These are phyloP conservation scores for Cystoderma amianthinum DNA, from an alignment of 768 basidiomycete genomes.

Conservation along the genomic window DNA sequence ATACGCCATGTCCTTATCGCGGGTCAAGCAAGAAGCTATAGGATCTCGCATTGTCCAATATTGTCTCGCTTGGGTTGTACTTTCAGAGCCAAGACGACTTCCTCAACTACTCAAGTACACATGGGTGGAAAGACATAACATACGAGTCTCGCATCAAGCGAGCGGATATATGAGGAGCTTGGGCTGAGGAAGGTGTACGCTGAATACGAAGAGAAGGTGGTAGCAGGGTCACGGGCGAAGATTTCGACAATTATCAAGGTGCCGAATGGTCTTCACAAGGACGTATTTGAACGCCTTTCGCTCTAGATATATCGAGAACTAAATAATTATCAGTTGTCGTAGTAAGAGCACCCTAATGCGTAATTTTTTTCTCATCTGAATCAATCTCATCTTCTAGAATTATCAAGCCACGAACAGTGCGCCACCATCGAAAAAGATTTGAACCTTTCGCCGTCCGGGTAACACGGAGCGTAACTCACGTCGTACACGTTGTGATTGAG, in stretches of 20 bases:
- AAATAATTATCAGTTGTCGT: no score
- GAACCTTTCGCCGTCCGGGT: no score
- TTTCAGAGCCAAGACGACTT: constrained; percentile 99
- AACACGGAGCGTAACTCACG: no score
- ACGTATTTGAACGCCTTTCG: constrained; percentile 82
- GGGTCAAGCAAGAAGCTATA: constrained; percentile 42
- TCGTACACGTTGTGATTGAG: no score
- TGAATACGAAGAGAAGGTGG: constrained; percentile 73
- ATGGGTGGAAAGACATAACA: constrained; percentile 50
- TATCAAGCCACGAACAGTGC: no score
- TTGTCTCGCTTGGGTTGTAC: constrained; percentile 92
- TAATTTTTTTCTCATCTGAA: no score
- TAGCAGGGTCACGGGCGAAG: constrained; percentile 54
- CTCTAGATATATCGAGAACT: constrained; percentile 80
- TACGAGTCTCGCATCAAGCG: constrained; percentile 30
- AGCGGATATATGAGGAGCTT: constrained; percentile 62
- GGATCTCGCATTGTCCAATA: constrained; percentile 69
- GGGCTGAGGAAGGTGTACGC: constrained; percentile 63
- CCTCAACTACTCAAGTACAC: constrained; percentile 86
- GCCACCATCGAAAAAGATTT: no score
- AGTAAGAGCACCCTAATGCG: constrained; percentile 51
- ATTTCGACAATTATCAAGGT: constrained; percentile 73
- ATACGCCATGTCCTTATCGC: no score
- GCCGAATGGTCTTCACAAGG: constrained; percentile 40
- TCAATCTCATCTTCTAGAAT: no score